Base-by-base conservation (phyloP, 1,284 basidiomycete genomes). In the Leccinum pachyderme region DNA sequence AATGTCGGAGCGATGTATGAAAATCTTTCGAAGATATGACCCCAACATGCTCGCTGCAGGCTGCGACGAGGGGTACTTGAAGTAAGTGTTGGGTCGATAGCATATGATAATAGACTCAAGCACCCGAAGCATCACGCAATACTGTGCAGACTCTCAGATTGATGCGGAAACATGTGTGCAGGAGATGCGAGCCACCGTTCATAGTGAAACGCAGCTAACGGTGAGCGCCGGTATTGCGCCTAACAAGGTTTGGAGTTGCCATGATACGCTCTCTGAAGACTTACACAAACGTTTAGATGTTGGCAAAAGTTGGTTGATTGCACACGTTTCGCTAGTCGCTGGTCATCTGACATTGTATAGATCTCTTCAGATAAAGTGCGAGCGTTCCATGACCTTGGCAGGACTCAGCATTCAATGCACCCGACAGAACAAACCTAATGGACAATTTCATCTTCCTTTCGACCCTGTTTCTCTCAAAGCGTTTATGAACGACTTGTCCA, bases 221-320 rank as follows among this genome's bases (percentile, higher is more conserved):
- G 93, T 94, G 52, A 95, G 93, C 61, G 95, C 95, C 28, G 97
- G 93, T 22, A 94, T 95, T 55, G 93, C 93, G 0, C 89, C 93
- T 0, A 96, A 91, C 67, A 90, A 86, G 78, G 90, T 86, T 60
- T 18, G 66, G 63, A 44, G 45, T 11, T 57, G 18, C 28, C 9
- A 43, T 53, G 9, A 9, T 15, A 44, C 57, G 7, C 41, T 52
- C 44, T 39, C 49, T 9, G 18, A 18, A 49, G 66, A 61, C 62
- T 72, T 49, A 64, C 13, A 39, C 57, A 51, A 15, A 18, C 37
- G 13, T 50, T 5, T 55, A 83, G 82, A 84, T 83, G 85, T 77
- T 95, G 7, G 91, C 92, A 45, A 95, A 95, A 77, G 88, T 89
- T 49, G 33, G 54, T 54, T 44, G 24, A n/a, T 46, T 18, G 31